Conservation (phyloP, 1,284 basidiomycete genomes). For the Rhodotorula sp. region DNA sequence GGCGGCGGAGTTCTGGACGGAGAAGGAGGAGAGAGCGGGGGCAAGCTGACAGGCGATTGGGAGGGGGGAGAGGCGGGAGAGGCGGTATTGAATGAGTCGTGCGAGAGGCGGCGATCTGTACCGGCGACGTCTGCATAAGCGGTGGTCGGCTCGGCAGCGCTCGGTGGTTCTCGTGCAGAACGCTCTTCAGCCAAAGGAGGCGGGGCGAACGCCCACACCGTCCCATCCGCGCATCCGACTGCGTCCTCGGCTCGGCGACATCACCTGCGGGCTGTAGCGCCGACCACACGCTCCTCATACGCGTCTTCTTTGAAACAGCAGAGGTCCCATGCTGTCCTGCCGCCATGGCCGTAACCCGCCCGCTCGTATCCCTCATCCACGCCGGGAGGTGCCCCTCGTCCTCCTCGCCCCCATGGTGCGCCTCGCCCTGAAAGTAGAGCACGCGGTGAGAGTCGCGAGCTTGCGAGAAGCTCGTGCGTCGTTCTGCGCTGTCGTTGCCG, state of each 20-base stretch:
- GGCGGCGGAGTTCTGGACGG: neutral
- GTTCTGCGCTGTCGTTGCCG: neutral
- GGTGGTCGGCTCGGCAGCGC: neutral
- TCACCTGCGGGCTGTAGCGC: neutral
- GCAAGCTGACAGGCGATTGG: neutral
- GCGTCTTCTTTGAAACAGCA: neutral
- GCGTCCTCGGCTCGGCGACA: neutral
- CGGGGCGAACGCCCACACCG: conserved; percentile 35
- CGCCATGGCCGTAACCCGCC: conserved; percentile 22
- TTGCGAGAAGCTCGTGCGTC: neutral
- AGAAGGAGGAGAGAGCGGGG: neutral
- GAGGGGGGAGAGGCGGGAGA: neutral
- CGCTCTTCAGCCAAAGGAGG: neutral
- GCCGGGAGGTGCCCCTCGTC: neutral
- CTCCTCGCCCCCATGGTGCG: neutral
- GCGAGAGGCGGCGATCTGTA: neutral
- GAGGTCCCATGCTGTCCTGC: neutral
- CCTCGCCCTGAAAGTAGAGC: conserved; percentile 1
- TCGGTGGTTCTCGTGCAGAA: no score
- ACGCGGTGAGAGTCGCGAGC: conserved; percentile 11
- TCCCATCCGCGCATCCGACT: conserved; percentile 33
- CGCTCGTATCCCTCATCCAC: conserved; percentile 35
- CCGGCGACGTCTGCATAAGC: neutral
- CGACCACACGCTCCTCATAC: neutral
- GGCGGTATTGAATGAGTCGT: neutral